Percentiles rank a stretch among this genome's conserved stretches.
Conservation (phyloP, 31 red algal genomes). For the Asparagopsis taxiformis region DNA sequence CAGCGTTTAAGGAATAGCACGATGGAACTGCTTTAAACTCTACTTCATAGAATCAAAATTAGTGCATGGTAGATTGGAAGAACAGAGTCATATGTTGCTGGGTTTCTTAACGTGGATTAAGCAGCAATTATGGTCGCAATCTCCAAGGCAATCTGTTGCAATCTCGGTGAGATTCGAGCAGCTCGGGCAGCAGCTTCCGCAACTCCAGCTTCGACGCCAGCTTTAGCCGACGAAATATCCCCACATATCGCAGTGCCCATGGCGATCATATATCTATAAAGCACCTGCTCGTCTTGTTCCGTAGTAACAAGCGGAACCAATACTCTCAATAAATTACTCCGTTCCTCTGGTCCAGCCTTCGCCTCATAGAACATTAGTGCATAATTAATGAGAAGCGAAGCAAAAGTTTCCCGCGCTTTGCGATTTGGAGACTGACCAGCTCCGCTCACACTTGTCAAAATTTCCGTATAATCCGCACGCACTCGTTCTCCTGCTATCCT, state of each 20-base stretch:
- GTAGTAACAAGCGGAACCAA: slow-evolving; percentile 13
- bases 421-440: slow-evolving; percentile 21
- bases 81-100: too few relatives aligned
- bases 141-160: slow-evolving; percentile 73
- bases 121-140: slow-evolving; percentile 74
- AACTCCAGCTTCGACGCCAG: slow-evolving; percentile 52
- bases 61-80: too few relatives aligned
- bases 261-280: slow-evolving; percentile 58
- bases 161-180: slow-evolving; percentile 58
- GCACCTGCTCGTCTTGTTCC: slow-evolving; percentile 56
- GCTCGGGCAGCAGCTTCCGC: slow-evolving; percentile 55
- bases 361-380: slow-evolving; percentile 54
- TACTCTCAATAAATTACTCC: slow-evolving; percentile 13
- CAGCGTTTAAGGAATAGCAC: too few relatives aligned
- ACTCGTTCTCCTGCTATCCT: slow-evolving; percentile 31
- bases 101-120: too few relatives aligned
- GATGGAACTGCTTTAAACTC: too few relatives aligned
- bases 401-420: slow-evolving; percentile 64
- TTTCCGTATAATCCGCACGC: slow-evolving; percentile 12
- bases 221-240: slow-evolving; percentile 33
- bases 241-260: slow-evolving; percentile 71
- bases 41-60: too few relatives aligned
- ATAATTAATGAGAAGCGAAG: slow-evolving; percentile 79
- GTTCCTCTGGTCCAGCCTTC: slow-evolving; percentile 50
- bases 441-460: slow-evolving; percentile 32